A percentile compares a stretch with the other conserved stretches of the same genome.
Conservation (phyloP, 2,329 filamentous ascomycete species). For the Pyrenophora tritici-repentis region DNA sequence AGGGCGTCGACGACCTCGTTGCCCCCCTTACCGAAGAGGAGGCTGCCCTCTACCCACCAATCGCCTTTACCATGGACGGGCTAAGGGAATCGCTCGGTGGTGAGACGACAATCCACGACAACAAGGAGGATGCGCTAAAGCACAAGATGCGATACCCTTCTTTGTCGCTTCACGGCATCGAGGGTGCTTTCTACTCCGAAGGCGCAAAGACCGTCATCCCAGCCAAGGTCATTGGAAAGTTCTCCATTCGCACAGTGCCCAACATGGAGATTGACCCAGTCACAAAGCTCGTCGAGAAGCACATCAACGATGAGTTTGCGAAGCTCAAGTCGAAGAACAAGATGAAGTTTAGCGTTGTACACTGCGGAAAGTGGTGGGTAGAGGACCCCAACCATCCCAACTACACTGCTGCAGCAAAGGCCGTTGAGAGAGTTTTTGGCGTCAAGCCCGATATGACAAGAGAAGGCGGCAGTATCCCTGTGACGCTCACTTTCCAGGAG, state of each 20-base stretch:
- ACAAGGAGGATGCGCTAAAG: constrained; percentile 94
- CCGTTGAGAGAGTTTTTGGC: constrained; percentile 93
- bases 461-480: constrained; percentile 95
- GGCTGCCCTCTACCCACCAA: constrained; percentile 82
- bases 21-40: constrained; percentile 86
- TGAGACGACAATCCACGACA: constrained; percentile 81
- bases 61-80: constrained; percentile 95
- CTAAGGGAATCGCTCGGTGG: constrained; percentile 90
- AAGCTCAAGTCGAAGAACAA: constrained; percentile 93
- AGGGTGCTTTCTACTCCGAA: constrained; percentile 90
- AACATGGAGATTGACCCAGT: constrained; percentile 95
- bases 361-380: constrained; percentile 98
- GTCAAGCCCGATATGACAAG: constrained; percentile 93
- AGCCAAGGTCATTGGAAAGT: constrained; percentile 96
- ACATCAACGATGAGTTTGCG: constrained; percentile 81
- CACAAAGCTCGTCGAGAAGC: constrained; percentile 81
- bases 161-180: constrained; percentile 89
- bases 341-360: constrained; percentile 78
- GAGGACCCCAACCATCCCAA: constrained; percentile 99
- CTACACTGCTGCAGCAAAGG: constrained; percentile 91
- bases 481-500: constrained; percentile 96
- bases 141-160: constrained; percentile 94
- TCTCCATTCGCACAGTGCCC: constrained; percentile 95
- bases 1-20: constrained; percentile 92
- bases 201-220: constrained; percentile 99